Conservation (phyloP, 2,329 filamentous ascomycete species). For the Anisogramma anomala region DNA sequence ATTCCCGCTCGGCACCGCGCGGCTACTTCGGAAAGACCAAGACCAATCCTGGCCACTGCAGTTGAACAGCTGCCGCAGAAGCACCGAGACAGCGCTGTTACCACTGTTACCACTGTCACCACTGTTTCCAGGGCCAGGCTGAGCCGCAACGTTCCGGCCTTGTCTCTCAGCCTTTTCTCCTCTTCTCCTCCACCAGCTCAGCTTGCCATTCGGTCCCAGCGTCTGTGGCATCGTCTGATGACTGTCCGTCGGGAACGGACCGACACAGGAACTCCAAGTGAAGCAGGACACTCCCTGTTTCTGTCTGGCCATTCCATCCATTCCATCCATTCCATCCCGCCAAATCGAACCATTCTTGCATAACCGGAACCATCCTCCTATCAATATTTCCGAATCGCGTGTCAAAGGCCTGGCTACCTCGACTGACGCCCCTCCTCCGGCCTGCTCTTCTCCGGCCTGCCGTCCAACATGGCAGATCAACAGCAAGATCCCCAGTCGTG, state of each 20-base stretch:
- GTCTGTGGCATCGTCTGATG: neutral
- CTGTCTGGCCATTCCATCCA: conserved; percentile 11
- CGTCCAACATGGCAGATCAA: conserved; percentile 23
- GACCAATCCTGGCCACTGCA: no score
- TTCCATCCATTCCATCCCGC: conserved; percentile 18
- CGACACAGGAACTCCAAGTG: neutral
- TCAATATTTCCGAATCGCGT: conserved; percentile 7
- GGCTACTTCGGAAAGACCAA: no score
- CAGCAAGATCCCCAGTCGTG: conserved; percentile 16
- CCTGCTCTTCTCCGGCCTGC: conserved; percentile 9
- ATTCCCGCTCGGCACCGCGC: no score
- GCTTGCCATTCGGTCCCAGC: neutral
- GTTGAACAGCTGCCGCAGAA: no score
- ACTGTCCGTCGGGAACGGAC: conserved; percentile 5
- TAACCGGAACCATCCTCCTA: conserved; percentile 23
- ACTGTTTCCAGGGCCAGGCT: no score
- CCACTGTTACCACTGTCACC: no score
- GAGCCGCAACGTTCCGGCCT: neutral
- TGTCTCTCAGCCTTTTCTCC: neutral
- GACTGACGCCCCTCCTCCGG: neutral
- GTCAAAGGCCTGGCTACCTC: neutral
- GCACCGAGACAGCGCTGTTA: no score
- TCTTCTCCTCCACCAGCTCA: neutral
- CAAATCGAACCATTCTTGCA: conserved; percentile 26
- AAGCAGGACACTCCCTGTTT: neutral